Base-by-base conservation (phyloP, 2,329 filamentous ascomycete species). In the Fusarium acutatum region DNA sequence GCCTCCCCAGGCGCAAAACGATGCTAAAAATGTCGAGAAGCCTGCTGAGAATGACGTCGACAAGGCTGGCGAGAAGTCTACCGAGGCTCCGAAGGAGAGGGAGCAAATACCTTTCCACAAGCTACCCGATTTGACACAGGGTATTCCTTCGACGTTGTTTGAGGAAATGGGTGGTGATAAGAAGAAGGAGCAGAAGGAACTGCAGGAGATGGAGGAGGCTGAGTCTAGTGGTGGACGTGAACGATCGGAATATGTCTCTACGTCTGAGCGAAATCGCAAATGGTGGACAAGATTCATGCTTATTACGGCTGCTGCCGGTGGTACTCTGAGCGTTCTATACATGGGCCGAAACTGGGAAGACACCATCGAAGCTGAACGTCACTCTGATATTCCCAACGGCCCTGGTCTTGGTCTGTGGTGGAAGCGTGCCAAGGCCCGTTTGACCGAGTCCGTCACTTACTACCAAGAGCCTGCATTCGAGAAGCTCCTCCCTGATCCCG, bases 391-490 rank as follows among this genome's bases (percentile, higher is more conserved):
- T 24, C 93, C 94, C 60, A 93, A 93, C 59, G 96, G 95, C 69
- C 97, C 94, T 93, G 87, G 88, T 7, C 82, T 92, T 3, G 85
- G 84, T 6, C 86, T 93, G 35, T 96, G 96, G 89, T 98, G 93
- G 87, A 90, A 91, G 77, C 93, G 96, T 67, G 91, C 92, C 59
- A 91, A 88, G 78, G 92, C 95, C 60, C 92, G 96, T 60, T 86
- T 94, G 77, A 88, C 87, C 69, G 92, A 94, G 73, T 90, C 94
- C 65, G 88, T 96, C 69, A 93, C 91, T 75, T 98, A 98, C 86
- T 99, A 98, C 86, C 96, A 96, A 75, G 96, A 98, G 79, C 96
- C 96, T 7, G 93, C 95, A 14, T 98, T 98, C 82, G 91, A 94
- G 65, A 98, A 98, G 86, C 88, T 99, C 66, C 88, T 99, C 26